Conservation (phyloP, 768 basidiomycete species). For the Calocybe gangraenosa region DNA sequence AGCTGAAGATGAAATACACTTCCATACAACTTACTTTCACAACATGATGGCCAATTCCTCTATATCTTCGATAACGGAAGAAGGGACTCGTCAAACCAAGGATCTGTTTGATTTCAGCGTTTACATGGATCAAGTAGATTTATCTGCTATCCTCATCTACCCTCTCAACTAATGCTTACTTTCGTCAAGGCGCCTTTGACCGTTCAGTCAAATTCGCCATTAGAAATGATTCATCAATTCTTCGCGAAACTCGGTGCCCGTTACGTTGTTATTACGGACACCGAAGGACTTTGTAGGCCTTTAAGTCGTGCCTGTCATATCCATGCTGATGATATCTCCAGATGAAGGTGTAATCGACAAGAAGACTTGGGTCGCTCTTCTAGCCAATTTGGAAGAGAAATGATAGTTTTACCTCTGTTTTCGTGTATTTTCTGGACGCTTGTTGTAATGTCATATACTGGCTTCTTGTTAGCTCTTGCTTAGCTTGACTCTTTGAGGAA, state of each 20-base stretch:
- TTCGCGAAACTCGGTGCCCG: constrained; percentile 93
- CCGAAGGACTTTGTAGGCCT: constrained; percentile 73
- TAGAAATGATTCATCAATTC: constrained; percentile 90
- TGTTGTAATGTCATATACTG: no score
- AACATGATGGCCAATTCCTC: constrained; percentile 45
- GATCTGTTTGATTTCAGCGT: constrained; percentile 79
- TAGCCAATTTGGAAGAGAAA: constrained; percentile 70
- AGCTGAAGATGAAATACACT: constrained; percentile 61
- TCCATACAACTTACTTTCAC: constrained; percentile 47
- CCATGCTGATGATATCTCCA: constrained; percentile 20
- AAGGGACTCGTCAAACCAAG: constrained; percentile 18
- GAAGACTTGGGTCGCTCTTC: constrained; percentile 89
- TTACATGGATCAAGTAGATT: constrained; percentile 90
- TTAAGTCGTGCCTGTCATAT: background rate
- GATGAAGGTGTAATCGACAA: constrained; percentile 93
- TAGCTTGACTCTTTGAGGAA: no score
- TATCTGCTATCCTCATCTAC: background rate
- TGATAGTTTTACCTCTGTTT: constrained; percentile 19
- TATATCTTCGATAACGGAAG: constrained; percentile 55
- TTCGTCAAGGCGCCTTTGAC: constrained; percentile 79
- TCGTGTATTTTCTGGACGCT: no score
- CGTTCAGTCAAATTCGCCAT: constrained; percentile 76
- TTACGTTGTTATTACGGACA: constrained; percentile 82
- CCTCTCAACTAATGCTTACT: background rate
- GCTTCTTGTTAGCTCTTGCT: no score